Evolutionary conservation across 495 filamentous ascomycete genomes (phyloP), one percentile per base, ranked within the genome.

Genomic region (Penicillium alfredii): DNA sequence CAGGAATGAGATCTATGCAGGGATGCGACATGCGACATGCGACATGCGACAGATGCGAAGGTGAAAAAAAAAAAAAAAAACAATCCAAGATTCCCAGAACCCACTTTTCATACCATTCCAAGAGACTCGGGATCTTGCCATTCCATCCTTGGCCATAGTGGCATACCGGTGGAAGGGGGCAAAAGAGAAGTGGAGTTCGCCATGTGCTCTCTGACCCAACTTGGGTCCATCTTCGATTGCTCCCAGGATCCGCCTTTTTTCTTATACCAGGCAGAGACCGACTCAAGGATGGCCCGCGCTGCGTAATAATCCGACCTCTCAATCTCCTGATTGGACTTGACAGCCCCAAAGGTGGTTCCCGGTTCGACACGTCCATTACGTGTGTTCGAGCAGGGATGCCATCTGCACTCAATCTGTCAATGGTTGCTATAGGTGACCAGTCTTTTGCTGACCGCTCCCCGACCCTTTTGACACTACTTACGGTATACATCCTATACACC

Each of bases 171-270:
- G n/a, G n/a, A n/a, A n/a, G n/a, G n/a, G 30, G 22, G 36, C 13
- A 31, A 30, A 21, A 40, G 33, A 38, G 27, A 14, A 11, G 37
- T 51, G 47, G 45, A 25, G 38, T 20, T 15, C 17, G 29, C 53
- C 53, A 56, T 56, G 53, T 56, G 53, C 48, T 38, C 53, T 47
- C 49, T 42, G 16, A 33, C 44, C 48, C 37, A 24, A 43, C 35
- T 29, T 42, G 44, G 40, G 19, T 29, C 44, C 32, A 33, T 40
- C 28, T 33, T 27, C 21, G 26, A 17, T 17, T 27, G 19, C 32
- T 35, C 21, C 32, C n/a, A 14, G 15, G 26, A 34, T 45, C 38
- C 36, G 19, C 23, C 19, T 26, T 25, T 25, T 25, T 25, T 25
- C 23, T n/a, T 32, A 27, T 10, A 23, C 46, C 40, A 49, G 45